Percentiles rank a stretch among this genome's conserved stretches.
Evolutionary conservation across 2,329 filamentous ascomycete genomes (phyloP).

Genomic region (Fusarium phyllophilum): DNA sequence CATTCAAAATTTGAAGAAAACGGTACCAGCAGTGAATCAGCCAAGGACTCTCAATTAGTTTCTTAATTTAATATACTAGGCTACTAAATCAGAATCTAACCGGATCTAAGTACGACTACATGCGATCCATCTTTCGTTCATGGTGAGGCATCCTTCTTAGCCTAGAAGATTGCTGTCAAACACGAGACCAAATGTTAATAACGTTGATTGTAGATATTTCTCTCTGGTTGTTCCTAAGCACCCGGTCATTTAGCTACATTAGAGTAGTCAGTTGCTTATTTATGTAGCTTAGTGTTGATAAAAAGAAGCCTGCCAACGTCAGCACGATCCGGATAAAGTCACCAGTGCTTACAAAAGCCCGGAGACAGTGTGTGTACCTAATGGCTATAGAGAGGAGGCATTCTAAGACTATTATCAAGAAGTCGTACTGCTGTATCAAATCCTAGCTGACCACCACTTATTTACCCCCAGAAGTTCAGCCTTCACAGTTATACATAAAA

Average conservation of each 20-base stretch:
- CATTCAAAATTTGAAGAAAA: no score
- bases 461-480: rapidly evolving
- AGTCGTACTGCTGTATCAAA: neutral
- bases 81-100: rapidly evolving
- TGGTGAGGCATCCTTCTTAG: no score
- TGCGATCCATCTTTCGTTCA: rapidly evolving
- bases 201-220: no score
- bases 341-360: neutral
- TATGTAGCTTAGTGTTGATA: no score
- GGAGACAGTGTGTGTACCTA: rapidly evolving
- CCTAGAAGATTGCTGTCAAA: no score
- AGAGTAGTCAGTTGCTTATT: no score
- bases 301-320: neutral
- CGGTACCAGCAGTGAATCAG: rapidly evolving
- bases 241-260: no score
- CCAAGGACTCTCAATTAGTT: rapidly evolving
- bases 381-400: neutral
- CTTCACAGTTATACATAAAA: neutral
- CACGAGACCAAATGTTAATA: no score
- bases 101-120: rapidly evolving
- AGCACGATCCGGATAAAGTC: neutral
- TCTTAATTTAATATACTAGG: rapidly evolving
- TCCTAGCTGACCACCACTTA: neutral
- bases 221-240: no score
- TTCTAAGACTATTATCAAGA: no score